phyloP scores from a whole-genome alignment of 441 rosid species.

The Eugenia klotzschiana region DNA sequence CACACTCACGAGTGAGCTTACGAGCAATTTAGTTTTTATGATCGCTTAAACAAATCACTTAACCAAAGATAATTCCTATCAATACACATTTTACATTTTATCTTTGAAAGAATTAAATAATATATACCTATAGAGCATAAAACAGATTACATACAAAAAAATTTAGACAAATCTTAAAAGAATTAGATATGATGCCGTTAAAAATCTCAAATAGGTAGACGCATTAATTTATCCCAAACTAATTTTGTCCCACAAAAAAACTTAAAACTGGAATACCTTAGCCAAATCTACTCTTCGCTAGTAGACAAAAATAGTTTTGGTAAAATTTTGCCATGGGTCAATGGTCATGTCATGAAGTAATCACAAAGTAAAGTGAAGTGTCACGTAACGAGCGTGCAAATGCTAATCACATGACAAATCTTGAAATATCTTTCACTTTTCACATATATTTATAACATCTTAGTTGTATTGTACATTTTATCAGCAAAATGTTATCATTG shows the following conservation, averaged over 20 bases:
- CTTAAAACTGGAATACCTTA: no score
- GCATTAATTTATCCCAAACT: not conserved
- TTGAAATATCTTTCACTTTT: not conserved
- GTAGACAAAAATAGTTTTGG: no score
- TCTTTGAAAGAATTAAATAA: no score
- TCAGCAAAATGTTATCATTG: not conserved
- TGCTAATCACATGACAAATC: not conserved
- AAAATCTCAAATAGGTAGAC: no score
- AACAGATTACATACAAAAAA: not conserved
- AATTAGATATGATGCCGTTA: no score
- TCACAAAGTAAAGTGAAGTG: not conserved
- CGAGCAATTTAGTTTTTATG: no score
- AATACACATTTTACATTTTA: not conserved
- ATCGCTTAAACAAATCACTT: no score
- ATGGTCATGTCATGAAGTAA: not conserved
- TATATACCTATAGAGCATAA: no score
- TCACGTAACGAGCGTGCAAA: not conserved
- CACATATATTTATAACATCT: not conserved
- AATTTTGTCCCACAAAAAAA: not conserved
- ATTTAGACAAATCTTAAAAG: no score
- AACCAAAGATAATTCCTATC: not conserved
- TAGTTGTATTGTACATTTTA: not conserved
- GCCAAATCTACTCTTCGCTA: no score
- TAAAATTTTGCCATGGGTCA: not conserved
- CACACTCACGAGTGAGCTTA: no score